Evolutionary conservation across 2,329 filamentous ascomycete genomes (phyloP), one percentile per base, ranked within the genome.

Genomic region (Ceratocystiopsis sp.): DNA sequence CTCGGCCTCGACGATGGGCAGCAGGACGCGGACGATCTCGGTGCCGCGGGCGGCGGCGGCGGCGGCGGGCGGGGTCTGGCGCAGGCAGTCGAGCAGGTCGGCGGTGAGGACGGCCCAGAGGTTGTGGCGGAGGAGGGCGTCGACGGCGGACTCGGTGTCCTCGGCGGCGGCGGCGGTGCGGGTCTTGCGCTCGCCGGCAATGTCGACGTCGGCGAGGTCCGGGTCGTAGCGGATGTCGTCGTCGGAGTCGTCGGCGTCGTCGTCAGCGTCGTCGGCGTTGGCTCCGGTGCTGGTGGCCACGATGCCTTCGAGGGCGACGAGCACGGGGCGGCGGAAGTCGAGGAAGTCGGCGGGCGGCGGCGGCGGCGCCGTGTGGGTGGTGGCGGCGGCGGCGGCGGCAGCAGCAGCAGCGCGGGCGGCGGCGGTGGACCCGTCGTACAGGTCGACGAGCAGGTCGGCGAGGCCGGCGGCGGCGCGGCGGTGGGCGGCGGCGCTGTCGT

Each of bases 361-460:
- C n/a, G 29, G 29, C 12, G 29, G 7, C 29, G 29, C 29, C 29
- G 29, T n/a, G n/a, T n/a, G n/a, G n/a, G n/a, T n/a, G n/a, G n/a
- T n/a, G n/a, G n/a, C n/a, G n/a, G n/a, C n/a, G n/a, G n/a, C n/a
- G n/a, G n/a, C n/a, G n/a, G n/a, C n/a, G n/a, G n/a, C n/a, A n/a
- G n/a, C n/a, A n/a, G n/a, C n/a, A n/a, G 6, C 32, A 11, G 32
- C 11, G 5, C 10, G 32, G 11, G 32, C 32, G 5, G 10, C 32
- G 5, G 32, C 11, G 5, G 32, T 14, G 5, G 32, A 19, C 21
- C 50, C 42, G 2, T 45, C 45, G 54, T 81, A 82, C 1, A 82
- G 59, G 13, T 78, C 74, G 42, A 79, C 54, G 32, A 81, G 63
- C 63, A 82, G 69, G 49, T 82, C 78, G 46, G 66, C 67, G 41